Evolutionary conservation across 2,329 filamentous ascomycete genomes (phyloP).

Genomic region (Scytalidium lignicola): DNA sequence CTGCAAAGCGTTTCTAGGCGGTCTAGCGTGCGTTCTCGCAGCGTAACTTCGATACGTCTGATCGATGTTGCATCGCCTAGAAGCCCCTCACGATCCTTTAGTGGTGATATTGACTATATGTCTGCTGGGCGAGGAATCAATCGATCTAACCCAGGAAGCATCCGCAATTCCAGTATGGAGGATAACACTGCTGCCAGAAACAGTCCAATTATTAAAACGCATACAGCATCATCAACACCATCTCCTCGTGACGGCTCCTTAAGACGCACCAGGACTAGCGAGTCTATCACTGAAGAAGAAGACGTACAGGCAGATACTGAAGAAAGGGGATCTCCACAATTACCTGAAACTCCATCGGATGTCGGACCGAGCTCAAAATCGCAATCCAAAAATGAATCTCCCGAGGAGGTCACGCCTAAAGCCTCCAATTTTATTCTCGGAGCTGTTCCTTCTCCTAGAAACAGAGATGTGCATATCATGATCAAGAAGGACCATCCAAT

Average conservation of each 20-base stretch:
- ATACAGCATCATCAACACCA: slow-evolving; percentile 13
- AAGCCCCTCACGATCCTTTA: slow-evolving; percentile 18
- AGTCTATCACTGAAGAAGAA: slow-evolving; percentile 25
- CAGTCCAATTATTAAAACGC: not conserved
- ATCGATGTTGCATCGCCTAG: slow-evolving; percentile 25
- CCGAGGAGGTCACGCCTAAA: slow-evolving; percentile 1
- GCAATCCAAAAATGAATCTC: not conserved
- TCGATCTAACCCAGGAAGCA: slow-evolving; percentile 18
- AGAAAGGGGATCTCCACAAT: slow-evolving; percentile 5
- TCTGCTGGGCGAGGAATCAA: slow-evolving; percentile 9
- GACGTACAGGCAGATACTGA: slow-evolving; percentile 14
- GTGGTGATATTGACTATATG: slow-evolving; percentile 16
- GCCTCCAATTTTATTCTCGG: slow-evolving; percentile 18
- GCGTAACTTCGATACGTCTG: slow-evolving; percentile 26
- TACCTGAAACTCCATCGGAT: slow-evolving; percentile 18
- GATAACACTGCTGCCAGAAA: slow-evolving; percentile 3
- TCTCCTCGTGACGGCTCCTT: slow-evolving; percentile 17
- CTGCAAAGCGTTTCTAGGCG: slow-evolving; percentile 13
- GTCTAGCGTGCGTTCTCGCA: slow-evolving; percentile 23
- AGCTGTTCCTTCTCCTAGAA: slow-evolving; percentile 19
- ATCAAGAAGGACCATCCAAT: not conserved
- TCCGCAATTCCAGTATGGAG: slow-evolving; percentile 12
- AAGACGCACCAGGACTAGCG: slow-evolving; percentile 17
- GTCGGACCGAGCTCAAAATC: slow-evolving; percentile 12
- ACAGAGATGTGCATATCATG: not conserved